These are phyloP conservation scores for Fusarium sp. DNA, from an alignment of 2,329 filamentous ascomycete genomes.

Conservation along the genomic window DNA sequence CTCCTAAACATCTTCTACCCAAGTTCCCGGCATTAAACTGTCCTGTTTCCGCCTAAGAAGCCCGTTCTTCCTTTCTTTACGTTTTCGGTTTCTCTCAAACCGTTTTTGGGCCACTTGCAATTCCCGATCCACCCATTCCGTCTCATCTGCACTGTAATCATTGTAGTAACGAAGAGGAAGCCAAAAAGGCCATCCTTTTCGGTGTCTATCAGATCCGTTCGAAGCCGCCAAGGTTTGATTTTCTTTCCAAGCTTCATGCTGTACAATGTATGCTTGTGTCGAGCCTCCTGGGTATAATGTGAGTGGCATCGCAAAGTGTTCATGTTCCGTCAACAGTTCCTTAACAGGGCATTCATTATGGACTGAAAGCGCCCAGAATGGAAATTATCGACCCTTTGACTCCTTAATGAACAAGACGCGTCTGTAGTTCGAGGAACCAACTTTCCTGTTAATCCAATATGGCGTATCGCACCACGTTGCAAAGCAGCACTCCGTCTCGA, in stretches of 20 bases:
- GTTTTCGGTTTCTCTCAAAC: background rate
- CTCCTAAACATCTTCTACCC: background rate
- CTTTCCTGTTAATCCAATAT: background rate
- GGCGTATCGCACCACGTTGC: background rate
- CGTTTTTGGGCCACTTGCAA: background rate
- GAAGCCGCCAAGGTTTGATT: background rate
- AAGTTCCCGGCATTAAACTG: background rate
- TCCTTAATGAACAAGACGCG: background rate
- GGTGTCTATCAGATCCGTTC: background rate
- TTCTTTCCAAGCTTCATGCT: background rate
- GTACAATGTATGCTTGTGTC: background rate
- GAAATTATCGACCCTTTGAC: background rate
- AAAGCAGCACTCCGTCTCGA: background rate
- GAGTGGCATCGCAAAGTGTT: background rate
- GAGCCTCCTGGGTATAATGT: background rate
- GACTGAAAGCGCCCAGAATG: background rate
- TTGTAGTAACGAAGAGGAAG: background rate
- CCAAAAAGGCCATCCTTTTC: background rate
- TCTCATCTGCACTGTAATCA: background rate
- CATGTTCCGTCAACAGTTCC: background rate
- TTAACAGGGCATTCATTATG: background rate
- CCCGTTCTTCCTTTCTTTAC: background rate
- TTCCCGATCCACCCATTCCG: background rate
- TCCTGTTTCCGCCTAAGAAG: rapidly evolving
- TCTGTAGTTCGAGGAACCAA: background rate